phyloP scores from a whole-genome alignment of 768 basidiomycete species.

The Agrocybe chaxingu region DNA sequence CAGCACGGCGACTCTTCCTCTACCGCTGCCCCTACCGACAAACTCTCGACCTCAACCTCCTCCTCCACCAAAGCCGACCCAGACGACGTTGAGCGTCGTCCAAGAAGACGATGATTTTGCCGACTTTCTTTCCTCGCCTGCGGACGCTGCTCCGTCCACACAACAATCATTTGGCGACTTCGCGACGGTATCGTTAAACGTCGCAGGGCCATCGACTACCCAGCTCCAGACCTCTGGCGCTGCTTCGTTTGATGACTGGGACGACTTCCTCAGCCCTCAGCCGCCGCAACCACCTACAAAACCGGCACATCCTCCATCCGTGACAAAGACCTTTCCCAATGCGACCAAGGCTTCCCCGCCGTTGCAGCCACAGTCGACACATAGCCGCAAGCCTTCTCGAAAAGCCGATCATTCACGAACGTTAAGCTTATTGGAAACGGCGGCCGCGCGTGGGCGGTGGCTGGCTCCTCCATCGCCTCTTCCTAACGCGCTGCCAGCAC shows the following conservation, averaged over 20 bases:
- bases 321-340: slow-evolving; percentile 11
- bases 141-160: slow-evolving; percentile 12
- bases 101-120: slow-evolving; percentile 54
- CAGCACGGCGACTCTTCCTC: slow-evolving; percentile 13
- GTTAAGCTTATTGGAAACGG: slow-evolving; percentile 52
- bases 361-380: slow-evolving; percentile 9
- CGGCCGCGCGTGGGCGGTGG: slow-evolving; percentile 50
- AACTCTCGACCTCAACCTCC: slow-evolving; percentile 20
- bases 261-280: slow-evolving; percentile 36
- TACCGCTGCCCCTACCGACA: slow-evolving; percentile 22
- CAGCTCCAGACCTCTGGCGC: neutral
- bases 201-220: neutral
- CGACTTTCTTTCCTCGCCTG: slow-evolving; percentile 40
- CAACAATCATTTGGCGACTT: slow-evolving; percentile 16
- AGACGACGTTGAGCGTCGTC: neutral
- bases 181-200: neutral
- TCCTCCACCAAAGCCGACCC: slow-evolving; percentile 17
- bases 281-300: slow-evolving; percentile 20
- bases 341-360: slow-evolving; percentile 1
- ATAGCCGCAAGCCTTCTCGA: slow-evolving; percentile 28
- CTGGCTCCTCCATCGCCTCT: slow-evolving; percentile 46
- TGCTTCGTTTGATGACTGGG: slow-evolving; percentile 39
- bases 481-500: slow-evolving; percentile 36
- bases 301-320: neutral
- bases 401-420: slow-evolving; percentile 54